Evolutionary conservation across 768 basidiomycete genomes (phyloP).

Genomic region (Agaricus blazei): DNA sequence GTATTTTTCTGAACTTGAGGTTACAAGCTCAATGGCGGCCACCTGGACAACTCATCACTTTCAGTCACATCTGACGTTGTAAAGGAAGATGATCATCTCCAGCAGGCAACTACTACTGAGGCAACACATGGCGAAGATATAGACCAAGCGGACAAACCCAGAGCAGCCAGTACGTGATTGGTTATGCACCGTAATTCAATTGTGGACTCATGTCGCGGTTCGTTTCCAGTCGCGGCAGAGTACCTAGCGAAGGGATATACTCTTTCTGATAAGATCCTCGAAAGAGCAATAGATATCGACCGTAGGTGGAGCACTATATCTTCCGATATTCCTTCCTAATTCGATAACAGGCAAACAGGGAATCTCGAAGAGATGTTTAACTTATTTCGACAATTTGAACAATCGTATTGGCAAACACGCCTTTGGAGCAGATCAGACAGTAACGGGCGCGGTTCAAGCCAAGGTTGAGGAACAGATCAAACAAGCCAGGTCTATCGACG

Average conservation of each 20-base stretch:
- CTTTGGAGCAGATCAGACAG: constrained; percentile 76
- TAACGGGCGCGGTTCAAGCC: constrained; percentile 67
- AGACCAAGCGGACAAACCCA: constrained; percentile 88
- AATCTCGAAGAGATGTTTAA: constrained; percentile 81
- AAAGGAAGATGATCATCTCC: constrained; percentile 43
- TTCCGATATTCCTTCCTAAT: not conserved
- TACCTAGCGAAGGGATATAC: constrained; percentile 88
- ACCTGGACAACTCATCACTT: constrained; percentile 68
- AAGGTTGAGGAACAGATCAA: constrained; percentile 59
- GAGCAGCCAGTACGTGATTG: constrained; percentile 63
- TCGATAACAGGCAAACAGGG: constrained; percentile 62
- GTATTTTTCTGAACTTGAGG: not conserved
- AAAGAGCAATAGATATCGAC: constrained; percentile 79
- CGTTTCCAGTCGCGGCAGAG: constrained; percentile 74
- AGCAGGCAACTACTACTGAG: constrained; percentile 27
- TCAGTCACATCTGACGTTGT: constrained; percentile 65
- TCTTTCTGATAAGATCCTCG: constrained; percentile 73
- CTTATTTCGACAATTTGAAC: constrained; percentile 74
- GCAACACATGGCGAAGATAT: constrained; percentile 30
- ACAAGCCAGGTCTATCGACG: constrained; percentile 72
- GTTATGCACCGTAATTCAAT: not conserved
- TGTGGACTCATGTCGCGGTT: not conserved
- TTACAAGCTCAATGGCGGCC: constrained; percentile 63
- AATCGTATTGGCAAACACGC: constrained; percentile 60
- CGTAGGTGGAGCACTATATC: constrained; percentile 25